These are phyloP conservation scores for Mycena olivaceomarginata DNA, from an alignment of 768 basidiomycete genomes.

Conservation along the genomic window DNA sequence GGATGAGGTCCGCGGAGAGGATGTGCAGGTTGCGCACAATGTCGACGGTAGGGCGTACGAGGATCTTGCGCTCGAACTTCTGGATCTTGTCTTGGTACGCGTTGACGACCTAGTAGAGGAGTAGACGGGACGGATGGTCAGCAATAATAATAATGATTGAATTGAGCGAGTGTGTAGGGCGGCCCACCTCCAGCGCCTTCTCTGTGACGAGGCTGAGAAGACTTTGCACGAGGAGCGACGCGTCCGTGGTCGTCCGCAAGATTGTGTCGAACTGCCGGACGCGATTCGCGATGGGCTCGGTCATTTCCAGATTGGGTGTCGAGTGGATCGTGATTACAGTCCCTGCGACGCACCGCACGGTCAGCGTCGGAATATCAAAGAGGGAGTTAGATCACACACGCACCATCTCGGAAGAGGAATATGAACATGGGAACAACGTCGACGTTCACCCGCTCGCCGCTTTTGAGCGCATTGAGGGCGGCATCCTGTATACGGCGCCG, in stretches of 20 bases:
- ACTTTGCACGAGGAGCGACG: slow-evolving; percentile 82
- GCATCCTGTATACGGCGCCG: slow-evolving; percentile 31
- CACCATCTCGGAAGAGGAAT: slow-evolving; percentile 81
- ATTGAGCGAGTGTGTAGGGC: not conserved
- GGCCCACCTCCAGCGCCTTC: slow-evolving; percentile 69
- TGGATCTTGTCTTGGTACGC: slow-evolving; percentile 79
- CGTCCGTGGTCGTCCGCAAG: slow-evolving; percentile 78
- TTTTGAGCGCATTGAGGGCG: slow-evolving; percentile 42
- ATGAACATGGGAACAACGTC: slow-evolving; percentile 75
- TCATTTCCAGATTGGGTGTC: slow-evolving; percentile 66
- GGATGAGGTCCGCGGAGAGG: slow-evolving; percentile 82
- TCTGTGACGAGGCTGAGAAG: slow-evolving; percentile 83
- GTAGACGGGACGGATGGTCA: not conserved
- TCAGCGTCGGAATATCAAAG: slow-evolving; percentile 15
- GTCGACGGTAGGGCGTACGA: slow-evolving; percentile 76
- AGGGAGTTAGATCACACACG: slow-evolving; percentile 28
- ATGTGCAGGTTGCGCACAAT: slow-evolving; percentile 83
- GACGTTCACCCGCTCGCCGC: slow-evolving; percentile 76
- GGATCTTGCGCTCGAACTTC: slow-evolving; percentile 75
- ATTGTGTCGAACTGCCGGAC: slow-evolving; percentile 75
- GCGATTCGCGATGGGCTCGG: slow-evolving; percentile 74
- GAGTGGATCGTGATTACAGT: slow-evolving; percentile 79
- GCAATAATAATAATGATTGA: no score
- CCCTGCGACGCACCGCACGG: slow-evolving; percentile 56
- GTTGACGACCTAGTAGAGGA: slow-evolving; percentile 67